phyloP scores from a whole-genome alignment of 176 grass and related monocot genomes.

The Puccinellia tenuiflora region DNA sequence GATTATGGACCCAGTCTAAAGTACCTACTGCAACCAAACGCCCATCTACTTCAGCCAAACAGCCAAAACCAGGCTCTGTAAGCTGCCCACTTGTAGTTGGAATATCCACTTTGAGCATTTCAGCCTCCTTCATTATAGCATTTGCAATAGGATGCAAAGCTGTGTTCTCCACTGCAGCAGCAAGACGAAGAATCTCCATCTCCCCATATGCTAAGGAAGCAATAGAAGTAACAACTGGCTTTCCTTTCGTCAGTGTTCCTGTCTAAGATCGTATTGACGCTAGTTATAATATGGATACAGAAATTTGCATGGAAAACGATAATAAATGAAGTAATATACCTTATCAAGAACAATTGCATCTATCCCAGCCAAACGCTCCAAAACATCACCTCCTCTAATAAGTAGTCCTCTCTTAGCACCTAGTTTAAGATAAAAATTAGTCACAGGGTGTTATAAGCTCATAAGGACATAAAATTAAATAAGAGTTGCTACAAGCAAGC shows the following conservation, averaged over 20 bases:
- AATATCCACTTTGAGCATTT: constrained; percentile 60
- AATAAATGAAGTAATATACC: constrained; percentile 31
- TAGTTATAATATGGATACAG: background rate
- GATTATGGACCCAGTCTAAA: constrained; percentile 73
- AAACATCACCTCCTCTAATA: constrained; percentile 95
- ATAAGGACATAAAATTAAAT: background rate
- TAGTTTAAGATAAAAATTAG: constrained; percentile 30
- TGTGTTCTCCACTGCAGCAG: constrained; percentile 96
- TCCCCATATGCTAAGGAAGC: constrained; percentile 68
- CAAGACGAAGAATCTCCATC: constrained; percentile 59
- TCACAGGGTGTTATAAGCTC: background rate
- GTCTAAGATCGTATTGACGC: constrained; percentile 37
- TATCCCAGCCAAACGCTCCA: constrained; percentile 78
- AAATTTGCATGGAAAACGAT: background rate
- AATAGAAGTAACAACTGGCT: constrained; percentile 77
- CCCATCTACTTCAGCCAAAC: constrained; percentile 91
- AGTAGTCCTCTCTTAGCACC: constrained; percentile 92
- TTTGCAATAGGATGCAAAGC: constrained; percentile 92
- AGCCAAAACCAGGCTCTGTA: constrained; percentile 88
- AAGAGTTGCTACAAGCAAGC: background rate
- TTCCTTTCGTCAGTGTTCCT: constrained; percentile 90
- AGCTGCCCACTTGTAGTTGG: constrained; percentile 69
- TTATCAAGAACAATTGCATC: constrained; percentile 86
- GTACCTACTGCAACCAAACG: constrained; percentile 82
- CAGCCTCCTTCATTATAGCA: constrained; percentile 82